Evolutionary conservation across 2,329 filamentous ascomycete genomes (phyloP), one percentile per base, ranked within the genome.

Genomic region (Penicillium sclerotigenum): DNA sequence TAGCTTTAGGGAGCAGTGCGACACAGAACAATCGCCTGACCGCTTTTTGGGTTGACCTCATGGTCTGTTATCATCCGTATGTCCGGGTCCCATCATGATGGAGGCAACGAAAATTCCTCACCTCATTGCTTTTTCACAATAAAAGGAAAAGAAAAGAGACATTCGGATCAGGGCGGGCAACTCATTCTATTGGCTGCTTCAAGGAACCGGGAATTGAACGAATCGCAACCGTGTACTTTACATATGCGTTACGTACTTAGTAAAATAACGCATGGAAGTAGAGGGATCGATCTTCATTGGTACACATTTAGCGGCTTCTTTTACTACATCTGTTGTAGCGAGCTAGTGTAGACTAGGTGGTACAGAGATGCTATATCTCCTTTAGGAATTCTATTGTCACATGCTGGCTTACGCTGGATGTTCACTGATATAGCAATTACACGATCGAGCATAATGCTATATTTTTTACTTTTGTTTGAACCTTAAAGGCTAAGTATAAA

Each of bases 271-370:
- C 51, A 59, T 50, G 58, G 56, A 59, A 57, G 47, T 40, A 29
- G n/a, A 56, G 11, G 58, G 58, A 60, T 47, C 38, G 14, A 42
- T 49, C 16, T 36, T 49, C n/a, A 60, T 60, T 61, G 58, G 59
- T 56, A 47, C 48, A 46, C 5, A 8, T 46, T 54, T 34, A 9
- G 14, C n/a, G 4, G 11, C 22, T 52, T 45, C 10, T 37, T 47
- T 38, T 13, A 7, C 13, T 42, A 4, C 20, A 31, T n/a, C n/a
- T n/a, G n/a, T n/a, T n/a, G n/a, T 34, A 40, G 29, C 34, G 33
- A 46, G 31, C 16, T 46, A 33, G 7, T 46, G 16, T 20, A 49
- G 42, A 29, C 14, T 34, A 20, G 16, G 42, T 22, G 24, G 14
- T 16, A 51, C 20, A 31, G 28, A 26, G 28, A 28, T 29, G n/a